Conservation (phyloP, 176 grass and related monocot genomes). For the Zea luxurians region DNA sequence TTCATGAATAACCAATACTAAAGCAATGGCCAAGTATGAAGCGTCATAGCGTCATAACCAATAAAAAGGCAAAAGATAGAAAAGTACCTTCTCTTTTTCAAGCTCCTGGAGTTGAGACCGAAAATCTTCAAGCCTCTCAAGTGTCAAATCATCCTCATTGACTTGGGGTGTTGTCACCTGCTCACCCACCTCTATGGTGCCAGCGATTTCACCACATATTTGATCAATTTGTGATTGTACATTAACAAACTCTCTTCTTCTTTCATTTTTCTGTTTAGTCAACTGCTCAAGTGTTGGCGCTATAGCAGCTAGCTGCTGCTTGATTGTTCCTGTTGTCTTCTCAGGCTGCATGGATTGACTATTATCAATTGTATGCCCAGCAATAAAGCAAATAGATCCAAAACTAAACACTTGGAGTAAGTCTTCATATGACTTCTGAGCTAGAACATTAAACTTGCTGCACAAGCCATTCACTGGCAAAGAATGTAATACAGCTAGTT, state of each 20-base stretch:
- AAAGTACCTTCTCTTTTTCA: conserved; percentile 93
- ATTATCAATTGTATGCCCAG: conserved; percentile 21
- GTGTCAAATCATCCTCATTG: conserved; percentile 82
- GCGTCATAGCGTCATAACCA: background rate
- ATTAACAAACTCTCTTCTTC: conserved; percentile 69
- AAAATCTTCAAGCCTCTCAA: conserved; percentile 86
- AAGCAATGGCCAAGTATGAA: conserved; percentile 13
- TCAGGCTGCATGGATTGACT: conserved; percentile 59
- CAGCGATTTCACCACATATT: conserved; percentile 92
- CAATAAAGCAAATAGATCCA: background rate
- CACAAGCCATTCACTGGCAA: conserved; percentile 5
- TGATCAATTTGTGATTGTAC: conserved; percentile 85
- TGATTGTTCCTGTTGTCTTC: conserved; percentile 90
- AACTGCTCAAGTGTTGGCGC: conserved; percentile 83
- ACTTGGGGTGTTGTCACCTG: conserved; percentile 69
- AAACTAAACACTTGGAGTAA: background rate
- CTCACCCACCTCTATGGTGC: conserved; percentile 65
- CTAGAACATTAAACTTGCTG: conserved; percentile 7
- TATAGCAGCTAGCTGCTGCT: conserved; percentile 85
- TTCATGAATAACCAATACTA: background rate
- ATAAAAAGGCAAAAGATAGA: background rate
- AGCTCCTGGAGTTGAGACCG: conserved; percentile 85
- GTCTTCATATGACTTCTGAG: background rate
- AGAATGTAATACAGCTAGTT: background rate
- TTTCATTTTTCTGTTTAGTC: conserved; percentile 82